Evolutionary conservation across 805 yeast species (phyloP).

Genomic region (Nakazawaea molendinolei): DNA sequence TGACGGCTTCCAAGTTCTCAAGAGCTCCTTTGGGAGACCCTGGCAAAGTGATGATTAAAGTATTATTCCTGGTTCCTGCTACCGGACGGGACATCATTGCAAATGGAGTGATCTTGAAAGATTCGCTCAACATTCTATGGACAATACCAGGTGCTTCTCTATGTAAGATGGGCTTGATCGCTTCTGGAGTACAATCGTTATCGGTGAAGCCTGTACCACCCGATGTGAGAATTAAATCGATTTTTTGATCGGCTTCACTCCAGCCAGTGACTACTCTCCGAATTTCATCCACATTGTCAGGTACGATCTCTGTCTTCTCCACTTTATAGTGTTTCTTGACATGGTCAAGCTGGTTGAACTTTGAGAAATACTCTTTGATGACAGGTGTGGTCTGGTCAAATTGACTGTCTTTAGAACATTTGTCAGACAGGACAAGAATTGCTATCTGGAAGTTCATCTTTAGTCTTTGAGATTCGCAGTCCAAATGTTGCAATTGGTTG

Average conservation of each 20-base stretch:
- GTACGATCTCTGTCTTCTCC: constrained; percentile 20
- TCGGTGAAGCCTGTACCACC: constrained; percentile 50
- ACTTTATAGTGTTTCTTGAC: constrained; percentile 12
- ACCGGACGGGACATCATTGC: constrained; percentile 46
- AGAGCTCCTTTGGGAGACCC: constrained; percentile 45
- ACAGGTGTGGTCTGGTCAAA: constrained; percentile 28
- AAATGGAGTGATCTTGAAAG: constrained; percentile 37
- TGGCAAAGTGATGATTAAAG: constrained; percentile 40
- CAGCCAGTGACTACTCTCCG: constrained; percentile 22
- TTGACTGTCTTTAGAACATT: constrained; percentile 25
- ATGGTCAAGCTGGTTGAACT: constrained; percentile 11
- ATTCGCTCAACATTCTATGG: constrained; percentile 37
- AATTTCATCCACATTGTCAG: constrained; percentile 30
- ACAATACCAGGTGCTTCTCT: constrained; percentile 43
- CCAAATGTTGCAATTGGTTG: too few relatives aligned
- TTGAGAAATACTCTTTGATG: constrained; percentile 15
- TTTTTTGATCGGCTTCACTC: constrained; percentile 16
- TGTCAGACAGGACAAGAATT: constrained; percentile 35
- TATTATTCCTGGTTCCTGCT: constrained; percentile 34
- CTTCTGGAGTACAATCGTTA: constrained; percentile 45
- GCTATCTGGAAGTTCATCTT: constrained; percentile 23
- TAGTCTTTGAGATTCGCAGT: too few relatives aligned
- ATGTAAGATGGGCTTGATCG: constrained; percentile 34
- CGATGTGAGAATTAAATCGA: constrained; percentile 34
- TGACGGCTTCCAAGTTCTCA: constrained; percentile 36